Conservation (phyloP, 2,329 filamentous ascomycete genomes). For the Aspergillus candidus region DNA sequence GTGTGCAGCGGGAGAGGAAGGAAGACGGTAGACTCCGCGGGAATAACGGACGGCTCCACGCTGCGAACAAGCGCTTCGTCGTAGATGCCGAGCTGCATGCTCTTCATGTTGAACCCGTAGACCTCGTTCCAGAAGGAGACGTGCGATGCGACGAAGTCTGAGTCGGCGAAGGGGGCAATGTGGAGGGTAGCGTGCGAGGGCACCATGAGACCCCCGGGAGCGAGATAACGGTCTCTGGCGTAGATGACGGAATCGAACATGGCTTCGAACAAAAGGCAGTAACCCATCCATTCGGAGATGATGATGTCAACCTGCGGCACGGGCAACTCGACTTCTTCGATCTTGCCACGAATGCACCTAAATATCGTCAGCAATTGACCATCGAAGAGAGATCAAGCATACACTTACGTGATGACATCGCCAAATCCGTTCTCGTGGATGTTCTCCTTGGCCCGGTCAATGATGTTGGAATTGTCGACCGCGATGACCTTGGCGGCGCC, state of each 20-base stretch:
- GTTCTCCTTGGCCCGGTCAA: slow-evolving; percentile 78
- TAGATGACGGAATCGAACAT: slow-evolving; percentile 92
- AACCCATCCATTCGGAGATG: slow-evolving; percentile 97
- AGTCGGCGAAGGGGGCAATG: slow-evolving; percentile 72
- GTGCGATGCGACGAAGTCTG: slow-evolving; percentile 70
- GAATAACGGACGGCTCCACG: slow-evolving; percentile 54
- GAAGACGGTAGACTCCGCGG: slow-evolving; percentile 57
- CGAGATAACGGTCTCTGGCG: slow-evolving; percentile 80
- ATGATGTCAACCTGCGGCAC: slow-evolving; percentile 85
- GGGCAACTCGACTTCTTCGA: slow-evolving; percentile 77
- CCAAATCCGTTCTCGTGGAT: slow-evolving; percentile 73
- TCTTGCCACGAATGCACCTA: slow-evolving; percentile 69
- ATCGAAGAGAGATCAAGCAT: not conserved
- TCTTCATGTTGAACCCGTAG: slow-evolving; percentile 90
- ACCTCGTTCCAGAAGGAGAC: slow-evolving; percentile 84
- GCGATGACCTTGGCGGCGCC: slow-evolving; percentile 82
- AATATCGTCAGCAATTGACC: slow-evolving; percentile 7
- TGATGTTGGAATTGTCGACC: slow-evolving; percentile 88
- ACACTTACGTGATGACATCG: slow-evolving; percentile 58
- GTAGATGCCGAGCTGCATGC: slow-evolving; percentile 77
- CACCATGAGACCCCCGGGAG: slow-evolving; percentile 72
- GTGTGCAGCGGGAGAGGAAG: slow-evolving; percentile 70
- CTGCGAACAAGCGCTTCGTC: slow-evolving; percentile 75
- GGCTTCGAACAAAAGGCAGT: slow-evolving; percentile 85
- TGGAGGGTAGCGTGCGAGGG: slow-evolving; percentile 80